Conservation (phyloP, 768 basidiomycete genomes). For the Mycena chlorophos region DNA sequence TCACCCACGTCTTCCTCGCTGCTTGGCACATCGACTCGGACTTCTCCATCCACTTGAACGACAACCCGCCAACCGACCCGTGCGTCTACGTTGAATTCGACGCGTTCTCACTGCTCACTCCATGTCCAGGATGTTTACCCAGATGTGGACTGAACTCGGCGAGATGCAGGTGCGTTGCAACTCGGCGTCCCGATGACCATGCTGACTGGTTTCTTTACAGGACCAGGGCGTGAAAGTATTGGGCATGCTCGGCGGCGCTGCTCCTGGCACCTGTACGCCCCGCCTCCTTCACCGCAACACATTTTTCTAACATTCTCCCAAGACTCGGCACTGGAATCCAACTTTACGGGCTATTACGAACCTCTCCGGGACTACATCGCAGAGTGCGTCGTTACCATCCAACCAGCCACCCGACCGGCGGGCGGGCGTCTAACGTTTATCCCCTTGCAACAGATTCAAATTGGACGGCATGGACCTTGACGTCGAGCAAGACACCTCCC, state of each 20-base stretch:
- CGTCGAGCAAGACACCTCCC: slow-evolving; percentile 24
- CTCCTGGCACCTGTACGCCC: slow-evolving; percentile 23
- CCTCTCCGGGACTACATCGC: slow-evolving; percentile 20
- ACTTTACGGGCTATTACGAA: slow-evolving; percentile 27
- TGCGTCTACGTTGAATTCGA: no score
- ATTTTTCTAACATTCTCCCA: no score
- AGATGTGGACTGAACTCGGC: slow-evolving; percentile 28
- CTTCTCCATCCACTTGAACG: slow-evolving; percentile 26
- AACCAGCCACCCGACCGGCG: no score
- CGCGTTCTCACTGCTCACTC: no score
- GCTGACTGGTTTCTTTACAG: no score
- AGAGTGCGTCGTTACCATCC: slow-evolving; percentile 13
- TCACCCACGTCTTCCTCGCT: slow-evolving; percentile 29
- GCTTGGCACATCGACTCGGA: slow-evolving; percentile 28
- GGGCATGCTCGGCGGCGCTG: slow-evolving; percentile 30
- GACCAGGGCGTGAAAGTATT: slow-evolving; percentile 24
- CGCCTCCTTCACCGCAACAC: no score
- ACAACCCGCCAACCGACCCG: slow-evolving; percentile 22
- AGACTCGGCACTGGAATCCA: no score
- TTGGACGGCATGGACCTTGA: slow-evolving; percentile 32
- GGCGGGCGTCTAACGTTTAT: no score
- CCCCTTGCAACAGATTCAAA: slow-evolving; percentile 14
- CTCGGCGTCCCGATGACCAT: no score
- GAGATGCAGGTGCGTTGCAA: slow-evolving; percentile 26
- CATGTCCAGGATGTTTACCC: slow-evolving; percentile 22